A percentile compares a stretch with the other conserved stretches of the same genome.
Conservation (phyloP, 345 rosid genomes). For the Orychophragmus violaceus region DNA sequence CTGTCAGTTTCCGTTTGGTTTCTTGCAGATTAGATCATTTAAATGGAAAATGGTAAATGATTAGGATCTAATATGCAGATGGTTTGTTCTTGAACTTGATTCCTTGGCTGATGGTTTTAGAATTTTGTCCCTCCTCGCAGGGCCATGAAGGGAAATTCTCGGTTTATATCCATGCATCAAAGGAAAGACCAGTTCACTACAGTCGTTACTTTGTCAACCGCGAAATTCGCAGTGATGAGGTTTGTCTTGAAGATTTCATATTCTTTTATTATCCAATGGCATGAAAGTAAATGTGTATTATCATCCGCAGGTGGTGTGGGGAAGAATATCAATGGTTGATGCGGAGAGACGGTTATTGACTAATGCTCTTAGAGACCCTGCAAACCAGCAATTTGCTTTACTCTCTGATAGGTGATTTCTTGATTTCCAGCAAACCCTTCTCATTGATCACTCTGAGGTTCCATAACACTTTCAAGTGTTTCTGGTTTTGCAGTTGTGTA, state of each 20-base stretch:
- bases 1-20: too few species aligned
- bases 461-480: conserved; percentile 4
- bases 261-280: not conserved
- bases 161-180: conserved; percentile 67
- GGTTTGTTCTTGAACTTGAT: too few species aligned
- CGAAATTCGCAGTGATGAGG: conserved; percentile 62
- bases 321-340: conserved; percentile 63
- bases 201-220: conserved; percentile 53
- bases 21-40: too few species aligned
- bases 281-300: not conserved
- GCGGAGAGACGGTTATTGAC: conserved; percentile 56
- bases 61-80: not conserved
- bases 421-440: not conserved
- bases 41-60: too few species aligned
- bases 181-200: conserved; percentile 41
- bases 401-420: conserved; percentile 54
- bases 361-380: conserved; percentile 52
- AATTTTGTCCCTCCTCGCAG: conserved; percentile 20
- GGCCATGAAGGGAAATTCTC: conserved; percentile 66
- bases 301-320: conserved; percentile 56
- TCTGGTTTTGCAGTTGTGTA: conserved; percentile 63
- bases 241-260: conserved; percentile 5
- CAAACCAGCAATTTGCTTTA: conserved; percentile 56
- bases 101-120: not conserved
- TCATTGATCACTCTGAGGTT: not conserved